These are phyloP conservation scores for Reutealis trisperma DNA, from an alignment of 345 rosid genomes.

Conservation along the genomic window DNA sequence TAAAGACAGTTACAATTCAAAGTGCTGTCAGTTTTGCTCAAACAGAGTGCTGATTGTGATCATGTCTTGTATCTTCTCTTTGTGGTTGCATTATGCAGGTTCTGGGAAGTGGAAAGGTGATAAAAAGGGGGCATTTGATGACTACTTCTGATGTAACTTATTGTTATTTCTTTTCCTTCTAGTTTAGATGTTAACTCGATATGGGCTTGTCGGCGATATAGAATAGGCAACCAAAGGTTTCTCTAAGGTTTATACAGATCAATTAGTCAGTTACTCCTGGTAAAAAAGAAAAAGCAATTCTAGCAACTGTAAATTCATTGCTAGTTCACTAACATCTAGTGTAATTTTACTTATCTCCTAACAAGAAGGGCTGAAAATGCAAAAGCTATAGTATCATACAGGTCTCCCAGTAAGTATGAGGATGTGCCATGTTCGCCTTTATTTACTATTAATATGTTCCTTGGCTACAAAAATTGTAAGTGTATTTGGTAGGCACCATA, in stretches of 20 bases:
- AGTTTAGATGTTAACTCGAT: conserved; percentile 24
- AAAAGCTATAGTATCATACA: neutral
- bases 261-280: conserved; percentile 17
- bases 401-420: neutral
- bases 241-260: conserved; percentile 21
- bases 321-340: conserved; percentile 7
- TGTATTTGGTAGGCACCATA: no score
- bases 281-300: neutral
- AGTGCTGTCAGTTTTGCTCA: conserved; percentile 10
- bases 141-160: conserved; percentile 61
- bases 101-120: conserved; percentile 47
- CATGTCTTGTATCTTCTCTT: conserved; percentile 8
- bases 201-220: conserved; percentile 3
- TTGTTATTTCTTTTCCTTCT: conserved; percentile 4
- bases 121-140: conserved; percentile 78
- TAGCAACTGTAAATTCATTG: conserved; percentile 18
- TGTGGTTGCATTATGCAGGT: conserved; percentile 54
- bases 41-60: conserved; percentile 16
- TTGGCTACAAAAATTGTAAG: neutral
- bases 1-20: neutral
- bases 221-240: conserved; percentile 24
- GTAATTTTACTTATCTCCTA: neutral
- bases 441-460: neutral
- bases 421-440: no score
- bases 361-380: neutral